These are phyloP conservation scores for Vitis hybrid DNA, from an alignment of 177 flowering plant genomes.

Conservation along the genomic window DNA sequence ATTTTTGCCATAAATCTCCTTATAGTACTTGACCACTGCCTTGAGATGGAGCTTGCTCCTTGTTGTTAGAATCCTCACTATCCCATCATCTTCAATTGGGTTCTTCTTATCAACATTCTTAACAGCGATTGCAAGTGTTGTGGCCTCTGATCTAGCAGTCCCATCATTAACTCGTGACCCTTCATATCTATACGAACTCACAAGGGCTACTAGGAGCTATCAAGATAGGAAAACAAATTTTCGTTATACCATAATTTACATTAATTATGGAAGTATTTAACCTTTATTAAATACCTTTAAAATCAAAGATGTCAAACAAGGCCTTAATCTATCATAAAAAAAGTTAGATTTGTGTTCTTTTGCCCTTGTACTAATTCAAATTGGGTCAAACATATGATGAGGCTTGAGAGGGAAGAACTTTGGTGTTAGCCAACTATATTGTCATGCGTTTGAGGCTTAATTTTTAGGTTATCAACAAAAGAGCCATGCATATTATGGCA, in stretches of 20 bases:
- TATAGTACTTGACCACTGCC: conserved; percentile 38
- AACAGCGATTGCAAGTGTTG: conserved; percentile 39
- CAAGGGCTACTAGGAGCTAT: conserved; percentile 73
- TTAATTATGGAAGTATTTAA: too few relatives aligned
- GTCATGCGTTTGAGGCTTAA: too few relatives aligned
- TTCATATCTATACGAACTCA: conserved; percentile 73
- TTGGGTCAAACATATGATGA: too few relatives aligned
- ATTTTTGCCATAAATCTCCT: conserved; percentile 33
- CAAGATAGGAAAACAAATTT: background rate
- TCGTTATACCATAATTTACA: too few relatives aligned
- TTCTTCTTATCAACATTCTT: conserved; percentile 26
- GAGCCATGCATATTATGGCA: too few relatives aligned
- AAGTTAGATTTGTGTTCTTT: too few relatives aligned
- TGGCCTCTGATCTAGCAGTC: conserved; percentile 66
- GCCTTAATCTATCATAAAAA: too few relatives aligned
- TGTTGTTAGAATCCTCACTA: conserved; percentile 65
- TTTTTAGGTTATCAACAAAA: too few relatives aligned
- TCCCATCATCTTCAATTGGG: conserved; percentile 51
- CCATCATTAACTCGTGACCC: conserved; percentile 53
- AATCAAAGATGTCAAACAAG: background rate
- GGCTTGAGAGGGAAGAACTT: too few relatives aligned
- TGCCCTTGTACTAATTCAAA: too few relatives aligned
- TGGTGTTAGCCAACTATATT: too few relatives aligned
- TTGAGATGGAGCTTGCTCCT: conserved; percentile 74
- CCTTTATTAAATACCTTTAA: too few relatives aligned